Base-by-base conservation (phyloP, 495 filamentous ascomycete species). In the Talaromyces proteolyticus region DNA sequence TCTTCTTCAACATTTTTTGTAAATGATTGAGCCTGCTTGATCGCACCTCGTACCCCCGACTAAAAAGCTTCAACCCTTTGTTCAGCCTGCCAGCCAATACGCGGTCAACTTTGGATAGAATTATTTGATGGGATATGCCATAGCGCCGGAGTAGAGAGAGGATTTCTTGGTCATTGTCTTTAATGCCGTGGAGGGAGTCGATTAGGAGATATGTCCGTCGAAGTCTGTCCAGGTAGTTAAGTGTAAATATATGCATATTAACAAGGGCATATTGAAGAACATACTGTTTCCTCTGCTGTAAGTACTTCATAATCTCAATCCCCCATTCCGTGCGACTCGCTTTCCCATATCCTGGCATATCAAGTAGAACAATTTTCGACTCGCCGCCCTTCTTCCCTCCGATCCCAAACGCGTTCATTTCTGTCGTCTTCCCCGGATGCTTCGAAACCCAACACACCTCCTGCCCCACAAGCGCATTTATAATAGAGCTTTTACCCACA, bases 331-430 rank as follows among this genome's bases (percentile, higher is more conserved):
- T 63, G 40, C 80, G 69, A 59, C 86, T 88, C 4, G 80, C 86
- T 47, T 85, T 75, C 4, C 94, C 93, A 59, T 98, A 98, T 2
- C 93, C 94, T 6, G 93, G 94, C 89, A 94, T 92, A 65, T 98
- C 94, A 29, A 96, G 69, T 44, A 95, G 60, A 11, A 79, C 73
- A 46, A 85, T 77, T 47, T 73, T 70, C 17, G 75, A 73, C 56
- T 84, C 75, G 36, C 69, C 65, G 22, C 67, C 72, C 51, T 76
- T 74, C 23, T 61, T 67, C 24, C 76, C 77, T 0, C 85, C 86
- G 22, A 96, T 84, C 2, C 81, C 84, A 64, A 89, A 96, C 0
- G 83, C 86, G 59, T 95, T 95, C 79, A 98, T 88, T 17, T 83
- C 78, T 52, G 73, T 75, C 17, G 93, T 98, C 42, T 81, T 72